A percentile compares a stretch with the other conserved stretches of the same genome.
phyloP scores from a whole-genome alignment of 805 yeast species.

The Spathaspora sp. region DNA sequence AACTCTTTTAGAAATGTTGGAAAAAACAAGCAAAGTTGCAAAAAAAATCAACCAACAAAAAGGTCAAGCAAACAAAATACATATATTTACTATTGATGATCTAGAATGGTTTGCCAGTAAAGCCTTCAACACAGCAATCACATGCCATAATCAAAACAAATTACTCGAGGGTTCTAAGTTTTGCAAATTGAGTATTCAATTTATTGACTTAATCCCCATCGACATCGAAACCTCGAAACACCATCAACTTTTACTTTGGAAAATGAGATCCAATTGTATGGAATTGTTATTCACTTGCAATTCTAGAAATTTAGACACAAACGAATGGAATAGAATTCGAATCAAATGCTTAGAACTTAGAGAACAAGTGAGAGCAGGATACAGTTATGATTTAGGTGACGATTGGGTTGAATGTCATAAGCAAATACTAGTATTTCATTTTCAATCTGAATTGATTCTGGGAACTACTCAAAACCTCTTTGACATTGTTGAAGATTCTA shows the following conservation, averaged over 20 bases:
- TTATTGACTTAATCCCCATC: background rate
- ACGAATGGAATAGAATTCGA: background rate
- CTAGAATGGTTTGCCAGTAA: slow-evolving; percentile 2
- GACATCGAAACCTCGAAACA: background rate
- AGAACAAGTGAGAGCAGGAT: background rate
- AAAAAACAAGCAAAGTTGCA: background rate
- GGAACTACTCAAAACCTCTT: background rate
- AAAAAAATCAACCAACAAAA: background rate
- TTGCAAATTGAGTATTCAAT: background rate
- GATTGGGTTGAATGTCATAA: slow-evolving; percentile 1
- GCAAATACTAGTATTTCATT: slow-evolving; percentile 1
- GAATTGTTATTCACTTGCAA: background rate
- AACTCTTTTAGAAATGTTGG: background rate
- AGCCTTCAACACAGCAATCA: slow-evolving; percentile 1
- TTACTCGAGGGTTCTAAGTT: background rate
- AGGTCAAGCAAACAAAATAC: background rate
- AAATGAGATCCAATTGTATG: slow-evolving; percentile 1
- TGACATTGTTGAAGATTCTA: slow-evolving; percentile 1
- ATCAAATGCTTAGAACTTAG: background rate
- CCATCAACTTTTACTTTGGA: slow-evolving; percentile 2
- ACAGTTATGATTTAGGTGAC: background rate
- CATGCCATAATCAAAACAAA: background rate
- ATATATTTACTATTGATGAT: background rate
- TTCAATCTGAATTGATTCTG: slow-evolving; percentile 4
- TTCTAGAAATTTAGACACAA: background rate